phyloP scores from a whole-genome alignment of 176 grass and related monocot genomes.

The Rhipidocladum racemiflorum region DNA sequence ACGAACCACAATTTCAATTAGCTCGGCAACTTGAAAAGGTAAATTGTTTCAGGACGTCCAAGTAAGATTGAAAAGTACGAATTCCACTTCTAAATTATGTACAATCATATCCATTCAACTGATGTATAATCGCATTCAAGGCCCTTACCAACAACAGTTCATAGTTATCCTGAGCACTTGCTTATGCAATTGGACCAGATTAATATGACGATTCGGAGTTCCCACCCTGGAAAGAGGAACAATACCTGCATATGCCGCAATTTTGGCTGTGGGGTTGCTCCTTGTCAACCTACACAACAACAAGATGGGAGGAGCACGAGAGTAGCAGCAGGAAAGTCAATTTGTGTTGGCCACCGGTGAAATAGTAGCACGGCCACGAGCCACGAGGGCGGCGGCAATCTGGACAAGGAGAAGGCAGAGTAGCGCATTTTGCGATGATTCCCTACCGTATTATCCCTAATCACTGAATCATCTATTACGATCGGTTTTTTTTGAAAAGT shows the following conservation, averaged over 20 bases:
- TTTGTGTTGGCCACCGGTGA: too few species aligned
- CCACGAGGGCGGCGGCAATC: too few species aligned
- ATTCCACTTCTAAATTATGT: background rate
- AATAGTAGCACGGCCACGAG: too few species aligned
- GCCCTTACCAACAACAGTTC: background rate
- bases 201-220: too few species aligned
- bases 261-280: slow-evolving; percentile 76
- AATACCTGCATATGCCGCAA: slow-evolving; percentile 88
- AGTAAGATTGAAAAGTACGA: background rate
- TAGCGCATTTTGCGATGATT: too few species aligned
- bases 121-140: background rate
- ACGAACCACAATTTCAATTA: slow-evolving; percentile 9
- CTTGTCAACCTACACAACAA: slow-evolving; percentile 51
- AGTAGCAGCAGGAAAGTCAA: too few species aligned
- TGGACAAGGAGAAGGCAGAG: too few species aligned
- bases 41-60: background rate
- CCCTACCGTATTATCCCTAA: too few species aligned
- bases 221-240: background rate
- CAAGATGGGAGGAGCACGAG: too few species aligned
- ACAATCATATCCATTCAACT: too few species aligned
- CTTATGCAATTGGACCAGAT: background rate
- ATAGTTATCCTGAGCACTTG: background rate
- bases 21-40: background rate
- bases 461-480: too few species aligned
- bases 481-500: too few species aligned